Conservation (phyloP, 2,329 filamentous ascomycete species). For the Parafenestella ontariensis region DNA sequence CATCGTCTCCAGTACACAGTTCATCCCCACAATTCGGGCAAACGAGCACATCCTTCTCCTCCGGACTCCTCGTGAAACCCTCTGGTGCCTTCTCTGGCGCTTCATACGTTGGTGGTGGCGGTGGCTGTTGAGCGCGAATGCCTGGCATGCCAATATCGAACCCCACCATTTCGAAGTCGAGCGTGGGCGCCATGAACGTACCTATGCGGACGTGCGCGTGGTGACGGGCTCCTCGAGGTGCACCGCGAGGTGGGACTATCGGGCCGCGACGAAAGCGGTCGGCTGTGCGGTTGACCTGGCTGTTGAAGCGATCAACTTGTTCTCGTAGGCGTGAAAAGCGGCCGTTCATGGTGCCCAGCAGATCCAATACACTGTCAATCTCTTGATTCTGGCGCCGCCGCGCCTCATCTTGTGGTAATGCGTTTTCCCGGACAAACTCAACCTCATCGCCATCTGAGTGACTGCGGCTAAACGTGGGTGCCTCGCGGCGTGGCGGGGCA, state of each 20-base stretch:
- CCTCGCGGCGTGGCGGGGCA: constrained; percentile 20
- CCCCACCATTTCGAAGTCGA: constrained; percentile 53
- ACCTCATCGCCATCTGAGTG: constrained; percentile 38
- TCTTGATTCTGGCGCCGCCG: constrained; percentile 21
- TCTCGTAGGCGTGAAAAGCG: constrained; percentile 30
- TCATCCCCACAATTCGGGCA: constrained; percentile 90
- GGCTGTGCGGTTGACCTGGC: constrained; percentile 23
- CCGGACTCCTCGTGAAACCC: constrained; percentile 83
- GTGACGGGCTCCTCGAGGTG: constrained; percentile 12
- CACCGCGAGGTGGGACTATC: constrained; percentile 20
- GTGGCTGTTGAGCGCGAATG: constrained; percentile 28
- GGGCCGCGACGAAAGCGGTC: constrained; percentile 20
- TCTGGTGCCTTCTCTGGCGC: constrained; percentile 68
- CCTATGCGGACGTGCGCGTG: constrained; percentile 28
- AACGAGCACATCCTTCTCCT: constrained; percentile 74
- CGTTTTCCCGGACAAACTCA: constrained; percentile 36
- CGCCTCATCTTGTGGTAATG: constrained; percentile 29
- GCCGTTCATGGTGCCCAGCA: constrained; percentile 24
- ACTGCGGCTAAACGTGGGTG: constrained; percentile 4
- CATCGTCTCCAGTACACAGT: constrained; percentile 73
- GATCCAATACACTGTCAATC: constrained; percentile 25
- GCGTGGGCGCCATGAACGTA: constrained; percentile 28
- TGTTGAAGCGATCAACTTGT: constrained; percentile 28
- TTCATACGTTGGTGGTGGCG: constrained; percentile 60
- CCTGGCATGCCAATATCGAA: constrained; percentile 52